A percentile compares a stretch with the other conserved stretches of the same genome.
Conservation (phyloP, 345 rosid species). For the Aethionema arabicum region DNA sequence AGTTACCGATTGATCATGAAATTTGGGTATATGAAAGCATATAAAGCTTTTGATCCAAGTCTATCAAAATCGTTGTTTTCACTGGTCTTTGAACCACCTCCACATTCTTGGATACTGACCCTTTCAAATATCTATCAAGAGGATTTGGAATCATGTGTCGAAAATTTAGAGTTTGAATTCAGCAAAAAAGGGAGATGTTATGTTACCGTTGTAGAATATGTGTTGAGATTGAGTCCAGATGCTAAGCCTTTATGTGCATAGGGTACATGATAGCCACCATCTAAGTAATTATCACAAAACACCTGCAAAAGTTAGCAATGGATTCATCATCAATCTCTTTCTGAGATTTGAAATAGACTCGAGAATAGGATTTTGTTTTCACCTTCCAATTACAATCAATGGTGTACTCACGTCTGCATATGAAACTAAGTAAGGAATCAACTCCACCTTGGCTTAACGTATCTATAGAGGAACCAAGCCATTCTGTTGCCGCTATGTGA, state of each 20-base stretch:
- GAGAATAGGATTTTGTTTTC: conserved; percentile 15
- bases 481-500: conserved; percentile 49
- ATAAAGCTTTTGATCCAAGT: conserved; percentile 75
- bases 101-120: conserved; percentile 84
- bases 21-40: conserved; percentile 88
- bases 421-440: conserved; percentile 55
- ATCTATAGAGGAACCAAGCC: conserved; percentile 79
- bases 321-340: conserved; percentile 14
- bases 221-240: conserved; percentile 72
- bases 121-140: conserved; percentile 49
- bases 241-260: conserved; percentile 87
- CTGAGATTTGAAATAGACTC: neutral
- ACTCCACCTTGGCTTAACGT: conserved; percentile 55
- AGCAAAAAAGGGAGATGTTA: conserved; percentile 21
- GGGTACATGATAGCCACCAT: conserved; percentile 97
- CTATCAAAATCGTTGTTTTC: conserved; percentile 46
- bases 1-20: conserved; percentile 88
- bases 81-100: conserved; percentile 46
- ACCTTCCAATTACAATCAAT: conserved; percentile 96
- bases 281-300: conserved; percentile 96
- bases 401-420: conserved; percentile 73
- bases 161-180: neutral
- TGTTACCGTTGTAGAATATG: conserved; percentile 71
- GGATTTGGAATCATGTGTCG: conserved; percentile 3
- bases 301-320: conserved; percentile 47